Conservation (phyloP, 2,329 filamentous ascomycete species). For the Drechslera avenae region DNA sequence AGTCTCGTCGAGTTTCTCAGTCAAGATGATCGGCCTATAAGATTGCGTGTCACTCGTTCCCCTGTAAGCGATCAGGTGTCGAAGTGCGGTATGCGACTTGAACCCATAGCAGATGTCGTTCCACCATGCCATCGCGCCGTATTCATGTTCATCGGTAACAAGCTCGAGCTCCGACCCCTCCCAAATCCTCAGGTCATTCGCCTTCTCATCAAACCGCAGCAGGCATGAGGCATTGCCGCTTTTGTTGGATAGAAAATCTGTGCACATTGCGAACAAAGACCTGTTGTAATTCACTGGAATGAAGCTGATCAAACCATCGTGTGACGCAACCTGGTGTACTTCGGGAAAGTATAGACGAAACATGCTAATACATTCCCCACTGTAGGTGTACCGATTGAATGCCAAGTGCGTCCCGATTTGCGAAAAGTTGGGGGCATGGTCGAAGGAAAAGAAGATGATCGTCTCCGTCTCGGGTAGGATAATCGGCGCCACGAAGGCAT, state of each 20-base stretch:
- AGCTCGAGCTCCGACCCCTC: background rate
- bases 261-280: background rate
- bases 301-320: background rate
- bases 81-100: background rate
- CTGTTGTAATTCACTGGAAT: conserved; percentile 8
- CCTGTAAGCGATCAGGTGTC: conserved; percentile 3
- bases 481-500: conserved; percentile 4
- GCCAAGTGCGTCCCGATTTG: background rate
- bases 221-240: background rate
- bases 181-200: conserved; percentile 11
- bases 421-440: background rate
- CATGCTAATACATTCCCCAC: conserved; percentile 10
- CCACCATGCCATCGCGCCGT: conserved; percentile 18
- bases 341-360: background rate
- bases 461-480: conserved; percentile 20
- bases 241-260: background rate
- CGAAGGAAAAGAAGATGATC: conserved; percentile 15
- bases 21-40: background rate
- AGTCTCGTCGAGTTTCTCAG: too few species aligned
- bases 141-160: background rate
- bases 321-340: background rate
- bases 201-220: conserved; percentile 23
- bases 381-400: conserved; percentile 19
- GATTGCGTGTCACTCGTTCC: background rate
- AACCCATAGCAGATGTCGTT: conserved; percentile 19